These are phyloP conservation scores for Rhodotorula sp. DNA, from an alignment of 1,284 basidiomycete genomes.

Conservation along the genomic window DNA sequence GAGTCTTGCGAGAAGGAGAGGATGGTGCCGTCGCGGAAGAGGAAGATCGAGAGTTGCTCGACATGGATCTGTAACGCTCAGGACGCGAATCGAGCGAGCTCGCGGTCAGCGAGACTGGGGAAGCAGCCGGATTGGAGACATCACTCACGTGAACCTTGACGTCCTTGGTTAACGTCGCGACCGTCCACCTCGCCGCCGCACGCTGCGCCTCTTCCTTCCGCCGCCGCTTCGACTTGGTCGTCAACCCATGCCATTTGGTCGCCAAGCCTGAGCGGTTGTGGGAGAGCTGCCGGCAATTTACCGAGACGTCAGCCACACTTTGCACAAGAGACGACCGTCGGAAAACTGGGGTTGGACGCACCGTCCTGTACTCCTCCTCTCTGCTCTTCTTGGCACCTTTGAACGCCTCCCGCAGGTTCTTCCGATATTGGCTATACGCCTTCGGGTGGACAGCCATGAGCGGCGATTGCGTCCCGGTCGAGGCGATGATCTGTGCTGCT, in stretches of 20 bases:
- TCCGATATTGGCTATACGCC: conserved; percentile 10
- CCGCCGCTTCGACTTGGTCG: not conserved
- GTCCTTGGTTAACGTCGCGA: conserved; percentile 27
- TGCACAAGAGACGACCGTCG: not conserved
- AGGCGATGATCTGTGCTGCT: not conserved
- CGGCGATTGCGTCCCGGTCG: not conserved
- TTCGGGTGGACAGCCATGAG: conserved; percentile 1
- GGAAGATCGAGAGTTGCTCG: conserved; percentile 33
- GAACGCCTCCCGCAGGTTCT: conserved; percentile 13
- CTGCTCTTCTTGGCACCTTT: not conserved
- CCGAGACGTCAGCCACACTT: not conserved
- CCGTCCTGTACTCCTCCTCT: conserved; percentile 8
- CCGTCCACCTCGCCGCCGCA: conserved; percentile 19
- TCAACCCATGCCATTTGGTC: not conserved
- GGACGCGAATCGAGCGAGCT: not conserved
- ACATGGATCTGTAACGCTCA: conserved; percentile 24
- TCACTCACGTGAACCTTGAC: conserved; percentile 27
- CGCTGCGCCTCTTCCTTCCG: conserved; percentile 20
- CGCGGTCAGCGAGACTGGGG: not conserved
- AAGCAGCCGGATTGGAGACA: no score
- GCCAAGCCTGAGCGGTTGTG: conserved; percentile 17
- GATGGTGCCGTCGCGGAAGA: conserved; percentile 29
- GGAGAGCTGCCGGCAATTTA: not conserved
- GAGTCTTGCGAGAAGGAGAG: conserved; percentile 31
- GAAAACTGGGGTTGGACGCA: not conserved